Evolutionary conservation across 768 basidiomycete species (phyloP).

Genomic region (Suillus bovinus): DNA sequence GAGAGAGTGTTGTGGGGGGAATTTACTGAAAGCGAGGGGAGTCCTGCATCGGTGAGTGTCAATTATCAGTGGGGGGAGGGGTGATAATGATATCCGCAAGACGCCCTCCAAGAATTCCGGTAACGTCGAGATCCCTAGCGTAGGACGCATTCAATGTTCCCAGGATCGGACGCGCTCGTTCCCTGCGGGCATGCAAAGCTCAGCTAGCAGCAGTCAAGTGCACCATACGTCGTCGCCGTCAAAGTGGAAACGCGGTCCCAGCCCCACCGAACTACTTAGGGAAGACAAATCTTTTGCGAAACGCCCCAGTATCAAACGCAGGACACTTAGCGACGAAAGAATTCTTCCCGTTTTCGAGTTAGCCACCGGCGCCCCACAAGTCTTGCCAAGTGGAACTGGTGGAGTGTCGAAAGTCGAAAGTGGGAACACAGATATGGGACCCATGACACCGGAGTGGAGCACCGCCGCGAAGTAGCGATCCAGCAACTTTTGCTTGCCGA

Average conservation of each 20-base stretch:
- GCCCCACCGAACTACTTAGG: constrained; percentile 68
- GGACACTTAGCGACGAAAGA: constrained; percentile 21
- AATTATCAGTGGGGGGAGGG: constrained; percentile 14
- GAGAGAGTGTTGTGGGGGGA: constrained; percentile 46
- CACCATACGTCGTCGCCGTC: constrained; percentile 30
- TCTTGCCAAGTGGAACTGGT: constrained; percentile 13
- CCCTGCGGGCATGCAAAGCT: constrained; percentile 10
- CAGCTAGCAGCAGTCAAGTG: constrained; percentile 11
- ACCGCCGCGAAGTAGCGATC: constrained; percentile 18
- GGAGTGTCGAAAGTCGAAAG: constrained; percentile 9
- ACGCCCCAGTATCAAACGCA: constrained; percentile 65
- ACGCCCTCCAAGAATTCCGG: constrained; percentile 8
- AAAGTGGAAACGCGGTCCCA: constrained; percentile 65
- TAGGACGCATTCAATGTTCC: constrained; percentile 4
- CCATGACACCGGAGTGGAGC: constrained; percentile 14
- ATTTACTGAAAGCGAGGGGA: constrained; percentile 20
- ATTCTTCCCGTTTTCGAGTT: constrained; percentile 14
- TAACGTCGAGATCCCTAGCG: constrained; percentile 5
- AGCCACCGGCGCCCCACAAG: constrained; percentile 10
- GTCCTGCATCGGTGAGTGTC: constrained; percentile 14
- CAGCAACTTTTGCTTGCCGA: constrained; percentile 5
- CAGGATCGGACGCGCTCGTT: constrained; percentile 13
- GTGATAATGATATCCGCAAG: constrained; percentile 16
- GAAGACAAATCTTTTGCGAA: constrained; percentile 63
- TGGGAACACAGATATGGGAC: constrained; percentile 10